A percentile compares a stretch with the other conserved stretches of the same genome.
These are phyloP conservation scores for Pseudogymnoascus sp. DNA, from an alignment of 2,329 filamentous ascomycete genomes.

Conservation along the genomic window DNA sequence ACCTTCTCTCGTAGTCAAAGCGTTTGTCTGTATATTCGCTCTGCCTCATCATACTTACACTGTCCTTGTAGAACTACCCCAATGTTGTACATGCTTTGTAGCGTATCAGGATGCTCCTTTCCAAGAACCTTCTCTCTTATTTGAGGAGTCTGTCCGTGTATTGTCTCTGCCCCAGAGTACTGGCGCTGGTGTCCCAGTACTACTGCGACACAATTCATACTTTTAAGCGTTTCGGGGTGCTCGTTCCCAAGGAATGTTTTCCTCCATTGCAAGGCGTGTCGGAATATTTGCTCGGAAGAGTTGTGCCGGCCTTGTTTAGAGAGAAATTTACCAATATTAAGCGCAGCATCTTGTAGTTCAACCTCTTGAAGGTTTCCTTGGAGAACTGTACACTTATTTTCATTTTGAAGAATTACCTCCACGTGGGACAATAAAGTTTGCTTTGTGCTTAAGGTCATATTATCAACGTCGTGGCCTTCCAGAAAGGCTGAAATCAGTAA, in stretches of 20 bases:
- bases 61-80: conserved; percentile 6
- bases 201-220: no score
- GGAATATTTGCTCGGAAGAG: background rate
- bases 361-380: background rate
- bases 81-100: conserved; percentile 19
- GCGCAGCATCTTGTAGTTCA: conserved; percentile 3
- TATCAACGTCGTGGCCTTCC: background rate
- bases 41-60: conserved; percentile 8
- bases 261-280: background rate
- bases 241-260: conserved; percentile 17
- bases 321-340: background rate
- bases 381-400: background rate
- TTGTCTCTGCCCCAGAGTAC: no score
- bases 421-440: background rate
- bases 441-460: background rate
- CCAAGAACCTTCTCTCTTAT: no score
- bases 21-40: background rate
- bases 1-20: conserved; percentile 12
- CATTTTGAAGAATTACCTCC: background rate
- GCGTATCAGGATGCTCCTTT: conserved; percentile 12
- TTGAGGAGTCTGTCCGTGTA: no score
- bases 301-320: background rate
- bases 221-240: conserved; percentile 12
- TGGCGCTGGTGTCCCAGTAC: no score
- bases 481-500: background rate